phyloP scores from a whole-genome alignment of 164 flowering plant species.

The Stephania cephalantha region DNA sequence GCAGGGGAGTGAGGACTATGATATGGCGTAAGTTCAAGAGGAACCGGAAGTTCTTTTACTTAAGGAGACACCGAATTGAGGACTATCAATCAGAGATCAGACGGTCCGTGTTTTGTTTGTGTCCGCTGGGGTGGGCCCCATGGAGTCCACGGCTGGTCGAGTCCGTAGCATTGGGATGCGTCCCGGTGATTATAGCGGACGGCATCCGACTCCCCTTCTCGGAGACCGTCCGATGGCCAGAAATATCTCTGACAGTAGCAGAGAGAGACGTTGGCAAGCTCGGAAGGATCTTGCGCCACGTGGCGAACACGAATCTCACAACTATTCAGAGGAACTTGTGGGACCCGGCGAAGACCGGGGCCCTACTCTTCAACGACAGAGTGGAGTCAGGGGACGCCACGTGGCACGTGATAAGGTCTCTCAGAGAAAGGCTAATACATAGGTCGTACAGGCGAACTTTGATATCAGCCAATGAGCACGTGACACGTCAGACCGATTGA shows the following conservation, averaged over 20 bases:
- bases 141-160: conserved; percentile 94
- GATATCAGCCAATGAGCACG: conserved; percentile 9
- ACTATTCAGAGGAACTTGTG: conserved; percentile 55
- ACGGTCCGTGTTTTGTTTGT: conserved; percentile 77
- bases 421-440: conserved; percentile 28
- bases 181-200: conserved; percentile 90
- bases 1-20: conserved; percentile 62
- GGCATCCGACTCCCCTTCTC: conserved; percentile 81
- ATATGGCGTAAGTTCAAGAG: conserved; percentile 52
- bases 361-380: conserved; percentile 47
- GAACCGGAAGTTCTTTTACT: conserved; percentile 53
- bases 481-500: conserved; percentile 10
- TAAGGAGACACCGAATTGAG: conserved; percentile 48
- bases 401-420: conserved; percentile 57
- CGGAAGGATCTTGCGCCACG: conserved; percentile 53
- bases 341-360: conserved; percentile 44
- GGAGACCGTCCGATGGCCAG: conserved; percentile 54
- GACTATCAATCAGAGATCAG: conserved; percentile 84
- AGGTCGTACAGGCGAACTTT: conserved; percentile 26
- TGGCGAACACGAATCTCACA: conserved; percentile 57
- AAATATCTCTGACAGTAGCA: conserved; percentile 69
- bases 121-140: conserved; percentile 99
- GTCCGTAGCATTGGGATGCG: conserved; percentile 82
- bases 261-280: conserved; percentile 60
- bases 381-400: conserved; percentile 72